Evolutionary conservation across 1,139 yeast genomes (phyloP).

Genomic region (Debaryomycetaceae sp.): DNA sequence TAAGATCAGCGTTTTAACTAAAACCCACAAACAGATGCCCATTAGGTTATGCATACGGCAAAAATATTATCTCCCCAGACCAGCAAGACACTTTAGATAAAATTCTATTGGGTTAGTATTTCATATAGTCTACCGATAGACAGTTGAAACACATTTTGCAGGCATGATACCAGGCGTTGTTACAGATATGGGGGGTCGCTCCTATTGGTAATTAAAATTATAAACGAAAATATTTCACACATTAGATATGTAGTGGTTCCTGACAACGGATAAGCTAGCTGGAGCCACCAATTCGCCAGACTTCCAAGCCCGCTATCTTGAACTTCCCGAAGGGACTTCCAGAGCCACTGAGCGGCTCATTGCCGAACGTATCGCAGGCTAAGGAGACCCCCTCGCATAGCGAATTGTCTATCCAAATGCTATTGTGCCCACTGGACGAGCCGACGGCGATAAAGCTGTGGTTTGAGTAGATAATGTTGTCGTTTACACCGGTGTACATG

Average conservation of each 20-base stretch:
- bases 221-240: too few relatives aligned
- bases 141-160: not conserved
- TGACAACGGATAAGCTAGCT: not conserved
- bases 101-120: too few relatives aligned
- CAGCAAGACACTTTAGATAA: too few relatives aligned
- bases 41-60: too few relatives aligned
- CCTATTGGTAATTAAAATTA: too few relatives aligned
- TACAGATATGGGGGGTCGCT: too few relatives aligned
- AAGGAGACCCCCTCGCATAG: conserved; percentile 75
- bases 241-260: too few relatives aligned
- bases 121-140: not conserved
- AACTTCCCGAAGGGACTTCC: conserved; percentile 47
- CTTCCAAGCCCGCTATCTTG: conserved; percentile 71
- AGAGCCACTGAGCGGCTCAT: conserved; percentile 62
- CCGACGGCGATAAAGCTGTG: conserved; percentile 79
- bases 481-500: conserved; percentile 86
- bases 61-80: too few relatives aligned
- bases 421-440: conserved; percentile 87
- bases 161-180: too few relatives aligned
- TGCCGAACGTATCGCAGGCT: conserved; percentile 83
- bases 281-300: conserved; percentile 71
- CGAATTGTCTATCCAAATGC: conserved; percentile 80
- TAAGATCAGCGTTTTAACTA: too few relatives aligned
- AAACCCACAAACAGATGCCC: too few relatives aligned
- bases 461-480: conserved; percentile 80